These are phyloP conservation scores for Quercus tomentella DNA, from an alignment of 331 rosid genomes.

Conservation along the genomic window DNA sequence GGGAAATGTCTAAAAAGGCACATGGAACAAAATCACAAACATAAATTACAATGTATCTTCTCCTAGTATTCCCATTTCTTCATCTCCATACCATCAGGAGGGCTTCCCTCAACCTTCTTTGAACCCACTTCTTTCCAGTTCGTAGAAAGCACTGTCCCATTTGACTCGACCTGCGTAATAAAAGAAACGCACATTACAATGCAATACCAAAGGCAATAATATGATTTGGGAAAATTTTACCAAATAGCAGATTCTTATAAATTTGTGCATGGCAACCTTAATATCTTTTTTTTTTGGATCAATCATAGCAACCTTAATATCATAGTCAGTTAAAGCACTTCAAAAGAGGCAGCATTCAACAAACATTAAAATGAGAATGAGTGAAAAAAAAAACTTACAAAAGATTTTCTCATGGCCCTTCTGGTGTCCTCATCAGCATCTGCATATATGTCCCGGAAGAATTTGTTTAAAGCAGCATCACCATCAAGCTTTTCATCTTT, in stretches of 20 bases:
- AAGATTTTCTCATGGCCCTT: slow-evolving; percentile 82
- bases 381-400: slow-evolving; percentile 40
- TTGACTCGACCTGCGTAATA: slow-evolving; percentile 66
- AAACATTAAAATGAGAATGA: not conserved
- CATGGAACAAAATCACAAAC: not conserved
- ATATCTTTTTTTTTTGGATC: too few relatives aligned
- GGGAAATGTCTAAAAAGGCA: not conserved
- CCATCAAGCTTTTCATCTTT: slow-evolving; percentile 90
- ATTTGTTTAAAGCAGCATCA: slow-evolving; percentile 82
- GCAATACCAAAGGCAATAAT: not conserved
- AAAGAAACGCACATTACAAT: not conserved
- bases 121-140: slow-evolving; percentile 96
- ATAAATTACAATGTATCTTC: not conserved
- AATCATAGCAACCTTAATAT: not conserved
- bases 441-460: slow-evolving; percentile 69
- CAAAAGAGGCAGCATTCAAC: not conserved
- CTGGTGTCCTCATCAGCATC: slow-evolving; percentile 86
- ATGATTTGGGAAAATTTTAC: not conserved
- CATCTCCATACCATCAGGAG: slow-evolving; percentile 95
- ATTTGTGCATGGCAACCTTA: not conserved
- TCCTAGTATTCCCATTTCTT: slow-evolving; percentile 68
- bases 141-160: slow-evolving; percentile 91
- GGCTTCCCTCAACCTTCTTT: slow-evolving; percentile 92
- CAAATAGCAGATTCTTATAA: not conserved
- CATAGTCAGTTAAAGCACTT: not conserved